These are phyloP conservation scores for Aureobasidium musti DNA, from an alignment of 2,329 filamentous ascomycete genomes.

Conservation along the genomic window DNA sequence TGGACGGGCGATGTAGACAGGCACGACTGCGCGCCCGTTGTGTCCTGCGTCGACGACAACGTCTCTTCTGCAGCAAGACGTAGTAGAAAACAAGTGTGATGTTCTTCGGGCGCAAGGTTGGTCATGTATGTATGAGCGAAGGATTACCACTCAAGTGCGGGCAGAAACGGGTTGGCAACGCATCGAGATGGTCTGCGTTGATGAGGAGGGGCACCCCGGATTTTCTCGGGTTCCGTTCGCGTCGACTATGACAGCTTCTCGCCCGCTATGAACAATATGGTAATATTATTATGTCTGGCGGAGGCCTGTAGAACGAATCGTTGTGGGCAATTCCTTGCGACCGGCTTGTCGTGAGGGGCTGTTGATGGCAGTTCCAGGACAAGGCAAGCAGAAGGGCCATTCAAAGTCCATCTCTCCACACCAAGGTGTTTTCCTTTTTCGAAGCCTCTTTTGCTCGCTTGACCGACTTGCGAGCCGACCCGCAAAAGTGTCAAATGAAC, in stretches of 20 bases:
- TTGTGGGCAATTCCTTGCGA: not conserved
- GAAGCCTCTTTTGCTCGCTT: conserved; percentile 3
- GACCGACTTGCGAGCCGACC: conserved; percentile 19
- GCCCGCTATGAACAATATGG: not conserved
- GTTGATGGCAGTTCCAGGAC: not conserved
- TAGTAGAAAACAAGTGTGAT: not conserved
- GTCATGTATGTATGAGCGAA: conserved; percentile 13
- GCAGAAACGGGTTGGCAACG: conserved; percentile 1
- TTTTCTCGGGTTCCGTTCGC: conserved; percentile 19
- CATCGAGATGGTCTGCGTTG: not conserved
- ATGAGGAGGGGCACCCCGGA: conserved; percentile 19
- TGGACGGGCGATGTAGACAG: not conserved
- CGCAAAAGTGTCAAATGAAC: not conserved
- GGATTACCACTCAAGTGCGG: conserved; percentile 13
- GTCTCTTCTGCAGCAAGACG: conserved; percentile 3
- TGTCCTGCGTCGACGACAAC: conserved; percentile 13
- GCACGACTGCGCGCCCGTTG: conserved; percentile 23
- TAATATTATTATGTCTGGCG: not conserved
- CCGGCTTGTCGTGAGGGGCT: not conserved
- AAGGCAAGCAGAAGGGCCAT: not conserved
- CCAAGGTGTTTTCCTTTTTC: conserved; percentile 7
- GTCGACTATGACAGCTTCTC: not conserved
- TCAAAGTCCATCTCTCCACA: not conserved
- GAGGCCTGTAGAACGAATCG: not conserved
- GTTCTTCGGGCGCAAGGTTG: not conserved